A percentile compares a stretch with the other conserved stretches of the same genome.
Evolutionary conservation across 2,329 filamentous ascomycete genomes (phyloP).

Genomic region (Cytospora leucostoma): DNA sequence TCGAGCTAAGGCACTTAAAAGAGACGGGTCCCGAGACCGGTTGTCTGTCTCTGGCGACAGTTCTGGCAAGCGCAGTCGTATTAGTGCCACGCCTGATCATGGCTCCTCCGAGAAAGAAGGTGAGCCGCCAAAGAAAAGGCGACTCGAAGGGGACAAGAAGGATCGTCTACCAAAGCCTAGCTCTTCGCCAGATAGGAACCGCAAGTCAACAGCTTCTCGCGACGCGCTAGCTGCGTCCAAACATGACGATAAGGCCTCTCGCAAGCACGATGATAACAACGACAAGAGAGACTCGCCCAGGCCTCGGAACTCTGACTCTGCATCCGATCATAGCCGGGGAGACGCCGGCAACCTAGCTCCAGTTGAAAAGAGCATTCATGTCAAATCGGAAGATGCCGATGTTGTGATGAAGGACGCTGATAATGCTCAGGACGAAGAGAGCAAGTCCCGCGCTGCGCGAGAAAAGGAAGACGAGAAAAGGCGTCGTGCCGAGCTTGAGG

Average conservation of each 20-base stretch:
- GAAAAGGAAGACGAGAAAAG: conserved; percentile 36
- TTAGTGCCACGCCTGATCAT: conserved; percentile 60
- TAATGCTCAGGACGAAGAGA: conserved; percentile 32
- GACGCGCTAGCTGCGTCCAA: conserved; percentile 37
- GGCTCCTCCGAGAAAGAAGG: conserved; percentile 55
- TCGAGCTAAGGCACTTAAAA: conserved; percentile 60
- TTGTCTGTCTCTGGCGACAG: conserved; percentile 52
- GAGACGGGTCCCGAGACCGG: conserved; percentile 61
- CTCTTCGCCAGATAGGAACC: conserved; percentile 48
- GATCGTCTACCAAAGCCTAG: conserved; percentile 50
- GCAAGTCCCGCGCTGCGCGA: conserved; percentile 31
- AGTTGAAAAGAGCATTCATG: conserved; percentile 55
- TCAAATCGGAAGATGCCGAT: conserved; percentile 59
- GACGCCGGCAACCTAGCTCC: conserved; percentile 44
- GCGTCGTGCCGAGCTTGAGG: conserved; percentile 34
- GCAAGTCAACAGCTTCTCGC: conserved; percentile 45
- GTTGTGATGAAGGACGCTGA: conserved; percentile 56
- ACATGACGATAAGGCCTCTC: conserved; percentile 37
- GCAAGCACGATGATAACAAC: conserved; percentile 47
- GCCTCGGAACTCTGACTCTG: conserved; percentile 39
- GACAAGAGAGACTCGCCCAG: conserved; percentile 43
- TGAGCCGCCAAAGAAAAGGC: conserved; percentile 59
- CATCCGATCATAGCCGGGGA: conserved; percentile 42
- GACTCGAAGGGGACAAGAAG: conserved; percentile 55
- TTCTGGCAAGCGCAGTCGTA: conserved; percentile 58